A percentile compares a stretch with the other conserved stretches of the same genome.
Evolutionary conservation across 441 rosid genomes (phyloP).

Genomic region (Corymbia citriodora): DNA sequence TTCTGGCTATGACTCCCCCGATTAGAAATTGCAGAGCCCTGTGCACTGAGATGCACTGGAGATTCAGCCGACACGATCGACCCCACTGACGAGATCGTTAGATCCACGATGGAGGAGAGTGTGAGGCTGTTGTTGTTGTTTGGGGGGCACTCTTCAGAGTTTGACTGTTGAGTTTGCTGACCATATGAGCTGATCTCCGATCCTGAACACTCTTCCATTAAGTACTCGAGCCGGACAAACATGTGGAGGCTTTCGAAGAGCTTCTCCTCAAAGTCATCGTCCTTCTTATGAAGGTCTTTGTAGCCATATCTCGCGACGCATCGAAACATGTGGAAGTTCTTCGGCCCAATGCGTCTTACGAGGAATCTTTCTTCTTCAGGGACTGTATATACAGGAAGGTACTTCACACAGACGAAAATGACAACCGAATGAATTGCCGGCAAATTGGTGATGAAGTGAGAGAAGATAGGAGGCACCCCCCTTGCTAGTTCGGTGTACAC

Average conservation of each 20-base stretch:
- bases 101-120: not conserved
- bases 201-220: constrained; percentile 82
- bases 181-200: constrained; percentile 55
- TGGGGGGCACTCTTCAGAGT: constrained; percentile 19
- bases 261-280: constrained; percentile 82
- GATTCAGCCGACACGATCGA: constrained; percentile 45
- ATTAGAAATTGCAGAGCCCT: not conserved
- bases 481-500: constrained; percentile 88
- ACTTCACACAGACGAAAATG: constrained; percentile 79
- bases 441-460: constrained; percentile 87
- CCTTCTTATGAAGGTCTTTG: constrained; percentile 88
- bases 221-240: constrained; percentile 69
- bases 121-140: constrained; percentile 15
- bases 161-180: constrained; percentile 43
- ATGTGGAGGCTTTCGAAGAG: constrained; percentile 57
- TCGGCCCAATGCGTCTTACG: constrained; percentile 86
- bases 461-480: constrained; percentile 91
- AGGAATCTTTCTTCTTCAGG: constrained; percentile 88
- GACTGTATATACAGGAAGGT: constrained; percentile 85
- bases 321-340: constrained; percentile 80
- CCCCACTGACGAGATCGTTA: constrained; percentile 47
- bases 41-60: constrained; percentile 19
- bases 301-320: constrained; percentile 95
- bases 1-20: not conserved
- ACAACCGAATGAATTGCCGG: constrained; percentile 92